Conservation (phyloP, 805 yeast genomes). For the Monosporozyma aquatica region DNA sequence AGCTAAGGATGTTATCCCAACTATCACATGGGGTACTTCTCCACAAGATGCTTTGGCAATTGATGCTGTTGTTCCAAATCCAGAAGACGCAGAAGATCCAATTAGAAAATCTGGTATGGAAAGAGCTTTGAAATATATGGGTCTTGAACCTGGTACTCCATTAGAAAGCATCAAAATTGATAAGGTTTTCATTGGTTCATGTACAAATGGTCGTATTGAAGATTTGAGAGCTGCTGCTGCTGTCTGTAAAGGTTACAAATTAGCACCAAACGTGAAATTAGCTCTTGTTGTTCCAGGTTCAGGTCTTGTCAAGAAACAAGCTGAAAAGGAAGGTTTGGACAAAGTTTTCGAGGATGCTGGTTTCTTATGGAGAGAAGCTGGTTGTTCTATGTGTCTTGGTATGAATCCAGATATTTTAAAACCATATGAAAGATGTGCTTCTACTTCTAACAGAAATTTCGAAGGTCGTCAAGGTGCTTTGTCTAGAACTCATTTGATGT, state of each 20-base stretch:
- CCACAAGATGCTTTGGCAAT: slow-evolving; percentile 98
- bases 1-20: slow-evolving; percentile 84
- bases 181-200: slow-evolving; percentile 95
- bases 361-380: slow-evolving; percentile 98
- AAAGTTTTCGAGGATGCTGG: slow-evolving; percentile 88
- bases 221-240: slow-evolving; percentile 93
- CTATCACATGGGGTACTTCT: slow-evolving; percentile 99
- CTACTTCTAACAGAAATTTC: slow-evolving; percentile 98
- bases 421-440: slow-evolving; percentile 96
- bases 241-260: slow-evolving; percentile 82
- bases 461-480: slow-evolving; percentile 98
- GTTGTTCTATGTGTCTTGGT: slow-evolving; percentile 98
- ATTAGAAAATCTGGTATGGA: slow-evolving; percentile 75
- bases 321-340: slow-evolving; percentile 91
- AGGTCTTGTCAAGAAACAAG: slow-evolving; percentile 86
- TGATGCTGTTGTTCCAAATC: slow-evolving; percentile 85
- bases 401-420: slow-evolving; percentile 97
- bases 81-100: slow-evolving; percentile 61
- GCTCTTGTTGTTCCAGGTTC: slow-evolving; percentile 97
- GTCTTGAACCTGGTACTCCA: slow-evolving; percentile 75
- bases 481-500: slow-evolving; percentile 94
- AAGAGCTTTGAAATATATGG: slow-evolving; percentile 89
- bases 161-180: slow-evolving; percentile 66
- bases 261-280: slow-evolving; percentile 70
- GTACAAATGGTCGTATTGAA: slow-evolving; percentile 96